Evolutionary conservation across 768 basidiomycete genomes (phyloP).

Genomic region (Gelatoporia subvermispora): DNA sequence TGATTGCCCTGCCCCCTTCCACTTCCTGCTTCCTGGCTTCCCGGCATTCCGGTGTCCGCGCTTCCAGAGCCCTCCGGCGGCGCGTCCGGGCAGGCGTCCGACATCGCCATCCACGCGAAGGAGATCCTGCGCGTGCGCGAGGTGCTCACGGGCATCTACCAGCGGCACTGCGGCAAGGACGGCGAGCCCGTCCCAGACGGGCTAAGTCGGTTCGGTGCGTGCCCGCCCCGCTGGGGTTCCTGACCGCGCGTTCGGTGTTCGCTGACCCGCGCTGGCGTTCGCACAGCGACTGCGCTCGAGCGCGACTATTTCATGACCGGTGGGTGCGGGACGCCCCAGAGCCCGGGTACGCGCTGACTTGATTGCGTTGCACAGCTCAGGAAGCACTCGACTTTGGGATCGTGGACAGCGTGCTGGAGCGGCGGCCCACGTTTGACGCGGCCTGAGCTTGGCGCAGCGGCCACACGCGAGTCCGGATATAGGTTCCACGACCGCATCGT

Average conservation of each 20-base stretch:
- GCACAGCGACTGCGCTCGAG: conserved; percentile 79
- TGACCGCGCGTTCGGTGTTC: neutral
- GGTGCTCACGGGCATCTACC: conserved; percentile 83
- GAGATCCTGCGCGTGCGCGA: conserved; percentile 90
- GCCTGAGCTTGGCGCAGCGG: neutral
- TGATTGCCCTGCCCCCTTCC: neutral
- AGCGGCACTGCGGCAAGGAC: conserved; percentile 69
- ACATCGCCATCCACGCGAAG: conserved; percentile 96
- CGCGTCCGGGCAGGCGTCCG: conserved; percentile 90
- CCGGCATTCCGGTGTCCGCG: conserved; percentile 4
- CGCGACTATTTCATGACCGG: conserved; percentile 96
- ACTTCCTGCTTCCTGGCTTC: neutral
- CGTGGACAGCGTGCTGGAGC: conserved; percentile 87
- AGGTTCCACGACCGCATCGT: neutral
- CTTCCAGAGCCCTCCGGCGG: conserved; percentile 91
- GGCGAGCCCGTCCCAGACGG: conserved; percentile 63
- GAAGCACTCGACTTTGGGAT: conserved; percentile 91
- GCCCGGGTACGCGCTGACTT: neutral
- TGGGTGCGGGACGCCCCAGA: conserved; percentile 20
- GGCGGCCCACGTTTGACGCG: conserved; percentile 52
- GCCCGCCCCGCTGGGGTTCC: conserved; percentile 8
- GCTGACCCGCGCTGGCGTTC: neutral
- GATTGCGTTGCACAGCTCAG: conserved; percentile 45
- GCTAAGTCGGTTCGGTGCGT: conserved; percentile 72
- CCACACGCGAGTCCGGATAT: too few species aligned